Evolutionary conservation across 83 land plant species (phyloP).

Genomic region (Larix sibirica): DNA sequence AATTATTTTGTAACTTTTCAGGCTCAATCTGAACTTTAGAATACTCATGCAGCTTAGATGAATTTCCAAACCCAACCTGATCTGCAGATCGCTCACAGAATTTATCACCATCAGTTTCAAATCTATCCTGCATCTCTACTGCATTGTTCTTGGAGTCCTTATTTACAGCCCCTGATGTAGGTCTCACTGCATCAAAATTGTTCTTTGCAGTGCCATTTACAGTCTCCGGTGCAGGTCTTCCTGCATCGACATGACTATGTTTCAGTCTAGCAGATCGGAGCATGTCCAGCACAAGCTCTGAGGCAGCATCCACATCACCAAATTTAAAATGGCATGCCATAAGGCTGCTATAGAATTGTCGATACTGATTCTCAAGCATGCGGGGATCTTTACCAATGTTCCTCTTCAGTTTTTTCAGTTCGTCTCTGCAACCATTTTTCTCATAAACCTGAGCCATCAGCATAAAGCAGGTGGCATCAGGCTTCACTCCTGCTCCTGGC

Average conservation of each 20-base stretch:
- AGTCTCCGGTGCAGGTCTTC: too few species aligned
- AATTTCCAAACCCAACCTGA: background rate
- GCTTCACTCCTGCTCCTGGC: conserved; percentile 34
- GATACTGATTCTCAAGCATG: conserved; percentile 27
- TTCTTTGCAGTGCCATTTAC: too few species aligned
- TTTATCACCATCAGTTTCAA: background rate
- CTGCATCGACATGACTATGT: too few species aligned
- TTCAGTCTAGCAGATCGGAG: background rate
- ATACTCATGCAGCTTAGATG: background rate
- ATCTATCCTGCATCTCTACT: background rate
- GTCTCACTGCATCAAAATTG: too few species aligned
- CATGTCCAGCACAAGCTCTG: conserved; percentile 33
- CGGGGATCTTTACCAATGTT: conserved; percentile 30
- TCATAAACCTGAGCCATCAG: conserved; percentile 46
- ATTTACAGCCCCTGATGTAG: too few species aligned
- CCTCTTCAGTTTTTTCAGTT: conserved; percentile 35
- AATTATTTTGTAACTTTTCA: conserved; percentile 20
- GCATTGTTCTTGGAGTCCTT: background rate
- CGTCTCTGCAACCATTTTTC: conserved; percentile 52
- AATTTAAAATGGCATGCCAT: conserved; percentile 52
- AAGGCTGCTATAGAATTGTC: conserved; percentile 43
- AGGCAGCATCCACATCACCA: conserved; percentile 55
- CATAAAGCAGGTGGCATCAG: conserved; percentile 44
- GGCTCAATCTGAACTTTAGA: conserved; percentile 23
- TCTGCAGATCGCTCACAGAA: background rate